Evolutionary conservation across 2,329 filamentous ascomycete genomes (phyloP), one percentile per base, ranked within the genome.

Genomic region (Paracoccidioides brasiliensis): DNA sequence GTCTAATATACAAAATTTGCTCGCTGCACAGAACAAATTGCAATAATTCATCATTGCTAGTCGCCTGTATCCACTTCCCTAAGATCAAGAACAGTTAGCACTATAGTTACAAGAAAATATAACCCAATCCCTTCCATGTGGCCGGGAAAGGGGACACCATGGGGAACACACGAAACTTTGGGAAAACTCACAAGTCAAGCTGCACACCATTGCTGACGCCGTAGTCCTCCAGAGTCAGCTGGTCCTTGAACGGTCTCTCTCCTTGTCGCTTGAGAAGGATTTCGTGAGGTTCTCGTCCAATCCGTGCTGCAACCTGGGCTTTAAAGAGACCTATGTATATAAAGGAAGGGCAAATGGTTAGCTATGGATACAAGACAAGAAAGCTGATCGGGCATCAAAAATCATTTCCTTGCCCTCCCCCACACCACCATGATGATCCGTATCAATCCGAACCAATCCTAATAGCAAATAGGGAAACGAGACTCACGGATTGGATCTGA

Each of bases 221-320:
- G 71, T 96, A 97, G 73, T 97, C 91, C 65, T 88, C 88, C 63
- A 96, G 71, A 38, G 83, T 90, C 58, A 96, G 78, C 63, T 85
- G 81, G 67, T 97, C 90, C 76, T 95, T 96, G 70, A 97, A 96
- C 30, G 91, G 90, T 61, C 90, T 75, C 73, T 96, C 89, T 10
- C 90, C 88, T 72, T 97, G 91, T 62, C 91, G 78, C 76, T 94
- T 93, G 57, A 97, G 72, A 73, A 96, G 78, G 60, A 97, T 95
- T 73, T 96, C 89, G 66, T 91, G 87, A 46, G 90, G 86, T 63
- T 94, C 85, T 40, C 91, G 81, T 1, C 91, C 91, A 64, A 96
- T 94, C 59, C 86, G 81, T 43, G 88, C 88, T 4, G 90, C 90
- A 30, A 96, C 90, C 78, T 94, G 85, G 49, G 90, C 84, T 74